Percentiles rank a stretch among this genome's conserved stretches.
Conservation (phyloP, 305 asterid genomes). For the Ajuga reptans region DNA sequence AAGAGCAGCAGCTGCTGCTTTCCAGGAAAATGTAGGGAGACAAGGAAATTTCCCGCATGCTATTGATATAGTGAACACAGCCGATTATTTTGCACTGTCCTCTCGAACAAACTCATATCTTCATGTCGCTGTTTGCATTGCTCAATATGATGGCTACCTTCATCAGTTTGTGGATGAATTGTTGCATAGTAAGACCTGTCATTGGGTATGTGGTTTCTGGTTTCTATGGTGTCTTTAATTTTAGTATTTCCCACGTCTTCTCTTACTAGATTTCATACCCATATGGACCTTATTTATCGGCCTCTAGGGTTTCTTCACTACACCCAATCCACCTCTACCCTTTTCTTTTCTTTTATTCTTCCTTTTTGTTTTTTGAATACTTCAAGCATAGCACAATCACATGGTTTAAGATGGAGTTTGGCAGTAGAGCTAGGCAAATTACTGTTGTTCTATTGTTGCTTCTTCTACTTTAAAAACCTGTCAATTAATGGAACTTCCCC, state of each 20-base stretch:
- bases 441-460: not conserved
- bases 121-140: slow-evolving; percentile 72
- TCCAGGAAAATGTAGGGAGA: slow-evolving; percentile 98
- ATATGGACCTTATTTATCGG: not conserved
- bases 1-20: slow-evolving; percentile 99
- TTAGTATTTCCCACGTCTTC: slow-evolving; percentile 1
- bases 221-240: slow-evolving; percentile 15
- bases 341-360: not conserved
- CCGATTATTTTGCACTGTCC: slow-evolving; percentile 95
- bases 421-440: not conserved
- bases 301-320: not conserved
- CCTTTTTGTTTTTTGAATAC: not conserved
- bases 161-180: slow-evolving; percentile 76
- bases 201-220: slow-evolving; percentile 69
- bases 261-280: slow-evolving; percentile 8
- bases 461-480: not conserved
- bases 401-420: slow-evolving; percentile 3
- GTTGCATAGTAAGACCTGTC: slow-evolving; percentile 72
- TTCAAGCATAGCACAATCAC: not conserved
- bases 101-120: slow-evolving; percentile 84
- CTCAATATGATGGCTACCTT: slow-evolving; percentile 83
- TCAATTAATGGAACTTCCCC: not conserved
- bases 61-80: slow-evolving; percentile 81
- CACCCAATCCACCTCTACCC: not conserved
- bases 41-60: slow-evolving; percentile 90